Evolutionary conservation across 345 rosid genomes (phyloP), one percentile per base, ranked within the genome.

Genomic region (Arabis alpina): DNA sequence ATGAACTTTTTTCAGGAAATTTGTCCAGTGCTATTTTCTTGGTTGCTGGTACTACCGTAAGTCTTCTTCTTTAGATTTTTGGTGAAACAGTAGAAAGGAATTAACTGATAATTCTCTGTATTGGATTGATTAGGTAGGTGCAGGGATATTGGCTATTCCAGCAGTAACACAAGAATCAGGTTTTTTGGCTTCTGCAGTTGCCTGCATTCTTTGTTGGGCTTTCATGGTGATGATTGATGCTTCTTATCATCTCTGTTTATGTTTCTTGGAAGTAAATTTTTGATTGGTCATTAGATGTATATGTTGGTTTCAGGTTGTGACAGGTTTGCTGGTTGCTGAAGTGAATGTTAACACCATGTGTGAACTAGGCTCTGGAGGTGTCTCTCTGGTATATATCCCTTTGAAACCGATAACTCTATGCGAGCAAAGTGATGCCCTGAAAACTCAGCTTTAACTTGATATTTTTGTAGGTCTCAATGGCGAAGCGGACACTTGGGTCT

Each of bases 361-460:
- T 53, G 97, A 93, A 78, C 52, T 93, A 74, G 98, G 98, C 68
- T 85, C 98, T 13, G 98, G 98, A 12, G 93, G 98, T 30, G 96
- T 90, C 28, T 90, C 98, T 15, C 79, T 93, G 78, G 98, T 93
- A 86, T 32, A 5, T 28, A 48, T 42, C 54, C 19, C 11, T 27
- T 63, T n/a, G 19, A 27, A 66, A 37, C 52, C n/a, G 9, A 48
- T 30, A 15, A 6, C 28, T 49, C 5, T 30, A 30, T 13, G 16
- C 42, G 2, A 40, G 51, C 3, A 19, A 27, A 36, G n/a, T 25
- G 14, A 34, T 67, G 37, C 42, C 12, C 11, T 11, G 2, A 62
- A 61, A 5, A 10, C 51, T 60, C 16, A 52, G 16, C 24, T 62
- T 61, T 68, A 25, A 49, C 47, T 25, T 54, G 9, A 36, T 71